Evolutionary conservation across 1,284 basidiomycete genomes (phyloP).

Genomic region (Flammula alnicola): DNA sequence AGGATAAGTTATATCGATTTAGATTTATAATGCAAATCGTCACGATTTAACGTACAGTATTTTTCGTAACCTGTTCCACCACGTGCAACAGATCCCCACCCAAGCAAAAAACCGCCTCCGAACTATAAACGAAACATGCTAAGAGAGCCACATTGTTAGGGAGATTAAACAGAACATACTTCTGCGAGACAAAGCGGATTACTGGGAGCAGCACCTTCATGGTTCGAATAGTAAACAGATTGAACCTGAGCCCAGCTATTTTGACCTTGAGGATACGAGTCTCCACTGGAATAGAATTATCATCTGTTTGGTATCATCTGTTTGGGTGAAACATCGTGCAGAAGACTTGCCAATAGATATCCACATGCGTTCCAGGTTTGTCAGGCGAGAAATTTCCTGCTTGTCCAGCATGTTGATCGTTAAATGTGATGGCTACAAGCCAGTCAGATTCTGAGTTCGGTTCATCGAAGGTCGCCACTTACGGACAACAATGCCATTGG

Average conservation of each 20-base stretch:
- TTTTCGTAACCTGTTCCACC: conserved; percentile 56
- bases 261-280: conserved; percentile 53
- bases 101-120: conserved; percentile 50
- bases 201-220: conserved; percentile 46
- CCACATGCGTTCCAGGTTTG: conserved; percentile 44
- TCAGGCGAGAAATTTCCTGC: conserved; percentile 52
- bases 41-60: conserved; percentile 38
- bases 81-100: conserved; percentile 44
- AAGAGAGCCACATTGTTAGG: neutral
- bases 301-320: too few species aligned
- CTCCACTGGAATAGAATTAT: conserved; percentile 39
- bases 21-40: neutral
- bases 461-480: conserved; percentile 23
- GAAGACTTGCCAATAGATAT: conserved; percentile 49
- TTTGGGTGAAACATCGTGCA: too few species aligned
- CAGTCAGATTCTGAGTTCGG: neutral
- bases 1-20: neutral
- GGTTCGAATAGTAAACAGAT: conserved; percentile 49
- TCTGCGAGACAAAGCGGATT: conserved; percentile 55
- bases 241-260: conserved; percentile 52
- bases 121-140: conserved; percentile 35
- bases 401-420: conserved; percentile 51
- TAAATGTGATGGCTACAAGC: conserved; percentile 46
- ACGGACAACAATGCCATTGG: conserved; percentile 54
- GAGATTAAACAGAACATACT: conserved; percentile 27